Evolutionary conservation across 495 filamentous ascomycete genomes (phyloP).

Genomic region (Daldinia caldariorum): DNA sequence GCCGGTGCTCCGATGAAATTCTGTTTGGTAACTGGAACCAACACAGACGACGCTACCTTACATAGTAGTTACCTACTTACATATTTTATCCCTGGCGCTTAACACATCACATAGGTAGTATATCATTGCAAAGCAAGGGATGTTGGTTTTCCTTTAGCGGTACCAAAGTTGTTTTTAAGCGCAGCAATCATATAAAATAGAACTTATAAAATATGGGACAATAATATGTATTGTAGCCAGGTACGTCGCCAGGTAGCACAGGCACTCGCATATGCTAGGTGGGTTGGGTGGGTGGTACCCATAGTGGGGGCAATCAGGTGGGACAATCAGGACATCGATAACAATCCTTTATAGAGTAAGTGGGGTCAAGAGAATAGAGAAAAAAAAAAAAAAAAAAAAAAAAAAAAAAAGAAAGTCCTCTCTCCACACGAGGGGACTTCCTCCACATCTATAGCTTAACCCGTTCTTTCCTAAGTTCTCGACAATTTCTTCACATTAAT

Average conservation of each 20-base stretch:
- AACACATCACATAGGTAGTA: background rate
- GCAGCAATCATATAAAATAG: too few species aligned
- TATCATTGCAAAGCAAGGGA: background rate
- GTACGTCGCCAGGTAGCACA: too few species aligned
- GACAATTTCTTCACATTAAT: slow-evolving; percentile 21
- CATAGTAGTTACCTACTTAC: too few species aligned
- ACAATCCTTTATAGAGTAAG: slow-evolving; percentile 1
- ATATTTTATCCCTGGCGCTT: too few species aligned
- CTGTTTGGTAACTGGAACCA: background rate
- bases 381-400: too few species aligned
- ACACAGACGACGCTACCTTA: background rate
- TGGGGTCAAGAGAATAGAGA: background rate
- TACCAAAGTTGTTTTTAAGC: too few species aligned
- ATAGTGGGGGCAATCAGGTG: slow-evolving; percentile 1
- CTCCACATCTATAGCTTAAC: slow-evolving; percentile 15
- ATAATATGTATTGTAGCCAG: background rate
- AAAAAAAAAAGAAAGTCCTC: too few species aligned
- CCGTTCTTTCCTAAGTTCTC: slow-evolving; percentile 3
- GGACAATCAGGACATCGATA: background rate
- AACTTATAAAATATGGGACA: too few species aligned
- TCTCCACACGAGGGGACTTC: background rate
- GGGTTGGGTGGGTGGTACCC: background rate
- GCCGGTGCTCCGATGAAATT: background rate
- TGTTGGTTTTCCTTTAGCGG: background rate
- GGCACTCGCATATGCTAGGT: background rate